Conservation (phyloP, 2,329 filamentous ascomycete species). For the Exophiala bonariae region DNA sequence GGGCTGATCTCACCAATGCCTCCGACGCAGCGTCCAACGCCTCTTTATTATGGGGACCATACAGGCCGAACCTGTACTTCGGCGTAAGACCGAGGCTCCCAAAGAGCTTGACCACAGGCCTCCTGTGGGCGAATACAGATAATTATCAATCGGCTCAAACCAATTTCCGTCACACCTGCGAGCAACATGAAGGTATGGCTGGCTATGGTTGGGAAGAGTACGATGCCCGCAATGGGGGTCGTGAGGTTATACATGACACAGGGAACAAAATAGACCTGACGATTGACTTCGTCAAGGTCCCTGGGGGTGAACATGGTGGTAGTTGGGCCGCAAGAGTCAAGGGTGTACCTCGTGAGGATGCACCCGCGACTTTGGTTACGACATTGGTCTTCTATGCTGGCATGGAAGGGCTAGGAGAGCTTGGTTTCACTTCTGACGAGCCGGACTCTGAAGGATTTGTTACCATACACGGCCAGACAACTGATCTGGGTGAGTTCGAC, state of each 20-base stretch:
- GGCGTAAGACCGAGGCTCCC: slow-evolving; percentile 80
- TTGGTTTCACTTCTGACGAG: slow-evolving; percentile 60
- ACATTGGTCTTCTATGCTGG: slow-evolving; percentile 80
- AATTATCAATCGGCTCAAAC: slow-evolving; percentile 51
- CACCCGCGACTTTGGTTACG: slow-evolving; percentile 66
- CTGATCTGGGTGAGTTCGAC: slow-evolving; percentile 75
- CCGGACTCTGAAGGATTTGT: slow-evolving; percentile 63
- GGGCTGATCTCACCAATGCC: background rate
- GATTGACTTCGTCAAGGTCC: slow-evolving; percentile 90
- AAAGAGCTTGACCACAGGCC: slow-evolving; percentile 74
- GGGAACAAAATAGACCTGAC: slow-evolving; percentile 87
- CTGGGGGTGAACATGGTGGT: slow-evolving; percentile 79
- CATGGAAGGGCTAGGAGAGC: slow-evolving; percentile 71
- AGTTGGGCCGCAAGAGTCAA: slow-evolving; percentile 90
- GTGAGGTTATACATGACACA: slow-evolving; percentile 87
- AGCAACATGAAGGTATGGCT: slow-evolving; percentile 89
- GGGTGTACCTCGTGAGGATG: slow-evolving; percentile 73
- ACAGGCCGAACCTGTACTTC: slow-evolving; percentile 92
- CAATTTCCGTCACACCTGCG: slow-evolving; percentile 83
- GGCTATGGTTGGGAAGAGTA: slow-evolving; percentile 99
- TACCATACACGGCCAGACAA: slow-evolving; percentile 67
- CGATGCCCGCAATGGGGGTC: slow-evolving; percentile 81
- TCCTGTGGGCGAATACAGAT: slow-evolving; percentile 89
- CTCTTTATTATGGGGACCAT: slow-evolving; percentile 92
- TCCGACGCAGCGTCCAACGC: slow-evolving; percentile 57